phyloP scores from a whole-genome alignment of 2,329 filamentous ascomycete species.

The Magnaporthales sp. region DNA sequence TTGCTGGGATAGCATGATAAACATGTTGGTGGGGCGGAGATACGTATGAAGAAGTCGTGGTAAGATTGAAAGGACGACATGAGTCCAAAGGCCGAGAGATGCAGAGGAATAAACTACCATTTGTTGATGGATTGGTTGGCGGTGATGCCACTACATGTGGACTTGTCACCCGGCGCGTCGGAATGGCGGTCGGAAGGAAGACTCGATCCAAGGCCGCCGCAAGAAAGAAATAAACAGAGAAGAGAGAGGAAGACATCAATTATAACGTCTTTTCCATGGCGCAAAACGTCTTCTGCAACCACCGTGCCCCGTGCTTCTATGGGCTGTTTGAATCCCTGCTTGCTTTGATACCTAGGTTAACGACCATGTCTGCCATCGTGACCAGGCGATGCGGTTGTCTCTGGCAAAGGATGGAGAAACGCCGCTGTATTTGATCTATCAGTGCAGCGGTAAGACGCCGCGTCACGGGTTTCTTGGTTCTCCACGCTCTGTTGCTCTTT shows the following conservation, averaged over 20 bases:
- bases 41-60: not conserved
- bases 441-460: not conserved
- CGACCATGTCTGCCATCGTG: not conserved
- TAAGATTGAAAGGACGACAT: not conserved
- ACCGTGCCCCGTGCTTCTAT: not conserved
- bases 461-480: not conserved
- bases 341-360: not conserved
- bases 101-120: not conserved
- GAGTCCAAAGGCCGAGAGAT: not conserved
- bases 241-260: not conserved
- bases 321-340: not conserved
- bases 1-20: not conserved
- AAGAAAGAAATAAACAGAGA: not conserved
- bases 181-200: not conserved
- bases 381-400: not conserved
- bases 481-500: not conserved
- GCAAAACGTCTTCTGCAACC: not conserved
- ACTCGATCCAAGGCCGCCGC: not conserved
- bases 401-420: not conserved
- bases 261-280: not conserved
- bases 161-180: not conserved
- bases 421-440: not conserved
- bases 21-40: not conserved
- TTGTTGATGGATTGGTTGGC: not conserved
- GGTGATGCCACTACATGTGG: not conserved